Percentiles rank a stretch among this genome's conserved stretches.
Evolutionary conservation across 2,329 filamentous ascomycete species (phyloP).

Genomic region (Cladosporium sp.): DNA sequence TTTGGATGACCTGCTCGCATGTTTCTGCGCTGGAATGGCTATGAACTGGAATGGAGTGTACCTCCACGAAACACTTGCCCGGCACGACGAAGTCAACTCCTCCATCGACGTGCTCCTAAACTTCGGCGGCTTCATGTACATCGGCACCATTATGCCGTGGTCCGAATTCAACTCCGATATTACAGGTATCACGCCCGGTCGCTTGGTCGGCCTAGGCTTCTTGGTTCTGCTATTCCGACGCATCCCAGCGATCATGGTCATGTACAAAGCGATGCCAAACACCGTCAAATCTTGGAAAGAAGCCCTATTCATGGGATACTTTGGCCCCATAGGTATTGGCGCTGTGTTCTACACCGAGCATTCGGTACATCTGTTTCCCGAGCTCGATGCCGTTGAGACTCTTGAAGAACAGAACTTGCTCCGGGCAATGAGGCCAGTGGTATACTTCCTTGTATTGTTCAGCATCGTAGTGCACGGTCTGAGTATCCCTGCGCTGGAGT

Average conservation of each 20-base stretch:
- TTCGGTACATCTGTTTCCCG: conserved; percentile 61
- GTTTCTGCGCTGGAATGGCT: conserved; percentile 79
- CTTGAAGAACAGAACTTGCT: conserved; percentile 58
- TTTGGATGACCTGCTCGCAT: conserved; percentile 78
- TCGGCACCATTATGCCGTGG: conserved; percentile 77
- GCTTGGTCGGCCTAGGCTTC: conserved; percentile 64
- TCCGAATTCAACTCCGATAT: conserved; percentile 58
- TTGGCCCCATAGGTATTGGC: conserved; percentile 81
- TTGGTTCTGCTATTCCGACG: conserved; percentile 68
- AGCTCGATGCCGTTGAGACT: conserved; percentile 52
- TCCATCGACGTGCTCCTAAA: conserved; percentile 90
- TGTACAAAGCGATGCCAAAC: conserved; percentile 59
- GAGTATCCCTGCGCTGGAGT: conserved; percentile 53
- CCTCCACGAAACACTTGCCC: conserved; percentile 65
- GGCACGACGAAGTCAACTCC: conserved; percentile 73
- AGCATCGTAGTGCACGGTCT: conserved; percentile 77
- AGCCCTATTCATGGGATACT: conserved; percentile 79
- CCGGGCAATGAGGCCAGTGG: conserved; percentile 61
- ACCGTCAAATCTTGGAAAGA: conserved; percentile 58
- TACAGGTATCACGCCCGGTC: conserved; percentile 57
- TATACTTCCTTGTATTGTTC: conserved; percentile 80
- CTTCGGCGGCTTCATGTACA: conserved; percentile 79
- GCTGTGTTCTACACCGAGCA: conserved; percentile 86
- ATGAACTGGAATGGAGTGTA: conserved; percentile 93
- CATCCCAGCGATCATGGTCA: conserved; percentile 63